Conservation (phyloP, 192 early-diverging fungal species). For the Umbelopsis vinacea region DNA sequence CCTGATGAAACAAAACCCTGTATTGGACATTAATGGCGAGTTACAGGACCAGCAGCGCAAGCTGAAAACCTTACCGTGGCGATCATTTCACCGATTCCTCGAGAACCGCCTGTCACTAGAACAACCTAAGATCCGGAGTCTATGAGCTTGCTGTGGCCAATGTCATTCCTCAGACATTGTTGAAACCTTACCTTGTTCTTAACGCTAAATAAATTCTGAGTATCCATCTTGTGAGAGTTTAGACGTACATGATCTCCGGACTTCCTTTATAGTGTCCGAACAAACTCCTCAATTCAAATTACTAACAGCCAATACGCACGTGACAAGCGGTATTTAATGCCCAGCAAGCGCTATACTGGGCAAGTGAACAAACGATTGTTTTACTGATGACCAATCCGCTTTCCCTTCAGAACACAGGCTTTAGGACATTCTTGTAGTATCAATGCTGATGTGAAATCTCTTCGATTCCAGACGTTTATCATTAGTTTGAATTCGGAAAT, state of each 20-base stretch:
- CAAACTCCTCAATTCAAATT: background rate
- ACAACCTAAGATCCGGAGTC: conserved; percentile 47
- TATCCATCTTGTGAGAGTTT: conserved; percentile 29
- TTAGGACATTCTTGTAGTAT: background rate
- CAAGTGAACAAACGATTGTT: too few species aligned
- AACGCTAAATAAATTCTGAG: conserved; percentile 57
- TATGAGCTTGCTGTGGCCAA: background rate
- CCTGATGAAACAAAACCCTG: conserved; percentile 85
- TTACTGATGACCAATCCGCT: conserved; percentile 12
- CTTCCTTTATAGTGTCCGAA: background rate
- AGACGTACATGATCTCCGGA: too few species aligned
- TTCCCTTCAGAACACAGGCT: background rate
- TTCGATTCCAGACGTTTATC: too few species aligned
- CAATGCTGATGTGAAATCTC: background rate
- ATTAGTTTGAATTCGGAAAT: too few species aligned
- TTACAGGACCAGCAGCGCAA: background rate
- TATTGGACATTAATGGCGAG: background rate
- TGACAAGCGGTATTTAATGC: background rate
- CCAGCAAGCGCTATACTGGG: background rate
- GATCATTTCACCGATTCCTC: conserved; percentile 64
- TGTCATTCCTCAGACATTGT: background rate
- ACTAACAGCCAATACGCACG: background rate
- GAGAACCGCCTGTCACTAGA: conserved; percentile 79
- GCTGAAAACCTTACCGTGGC: conserved; percentile 40
- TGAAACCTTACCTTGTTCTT: conserved; percentile 64